These are phyloP conservation scores for Serendipita sp. DNA, from an alignment of 768 basidiomycete species.

Conservation along the genomic window DNA sequence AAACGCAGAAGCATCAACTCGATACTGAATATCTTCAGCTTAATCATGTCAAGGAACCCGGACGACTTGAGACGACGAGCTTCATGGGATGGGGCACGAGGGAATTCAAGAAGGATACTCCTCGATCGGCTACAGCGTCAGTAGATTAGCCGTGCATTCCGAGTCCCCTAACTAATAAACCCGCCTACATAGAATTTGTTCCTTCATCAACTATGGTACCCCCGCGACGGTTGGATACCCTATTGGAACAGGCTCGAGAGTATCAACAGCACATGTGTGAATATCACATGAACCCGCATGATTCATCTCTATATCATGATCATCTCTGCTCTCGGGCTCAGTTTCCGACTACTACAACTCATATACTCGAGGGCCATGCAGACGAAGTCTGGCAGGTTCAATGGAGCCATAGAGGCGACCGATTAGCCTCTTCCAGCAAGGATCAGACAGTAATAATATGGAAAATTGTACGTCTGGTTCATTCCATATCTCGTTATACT, in stretches of 20 bases:
- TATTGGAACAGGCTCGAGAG: conserved; percentile 69
- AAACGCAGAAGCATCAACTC: background rate
- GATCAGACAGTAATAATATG: conserved; percentile 84
- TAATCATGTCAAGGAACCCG: conserved; percentile 83
- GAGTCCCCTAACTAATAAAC: background rate
- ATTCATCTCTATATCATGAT: conserved; percentile 68
- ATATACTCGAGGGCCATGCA: conserved; percentile 66
- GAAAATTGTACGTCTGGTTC: conserved; percentile 45
- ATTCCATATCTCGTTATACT: conserved; percentile 7
- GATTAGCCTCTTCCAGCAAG: conserved; percentile 74
- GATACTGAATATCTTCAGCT: conserved; percentile 26
- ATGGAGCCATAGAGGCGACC: conserved; percentile 82
- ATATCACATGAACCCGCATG: conserved; percentile 57
- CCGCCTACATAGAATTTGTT: conserved; percentile 49
- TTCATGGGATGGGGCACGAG: conserved; percentile 78
- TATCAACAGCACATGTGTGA: conserved; percentile 69
- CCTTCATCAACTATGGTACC: conserved; percentile 89
- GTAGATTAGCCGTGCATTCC: conserved; percentile 2
- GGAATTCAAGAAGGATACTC: conserved; percentile 57
- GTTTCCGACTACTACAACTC: conserved; percentile 77
- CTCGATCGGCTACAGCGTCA: conserved; percentile 71
- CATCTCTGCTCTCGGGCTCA: conserved; percentile 63
- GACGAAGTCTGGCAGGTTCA: conserved; percentile 94
- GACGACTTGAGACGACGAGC: conserved; percentile 69
- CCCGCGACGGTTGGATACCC: conserved; percentile 64